Evolutionary conservation across 257 asterid species (phyloP), one percentile per base, ranked within the genome.

Genomic region (Voacanga thouarsii): DNA sequence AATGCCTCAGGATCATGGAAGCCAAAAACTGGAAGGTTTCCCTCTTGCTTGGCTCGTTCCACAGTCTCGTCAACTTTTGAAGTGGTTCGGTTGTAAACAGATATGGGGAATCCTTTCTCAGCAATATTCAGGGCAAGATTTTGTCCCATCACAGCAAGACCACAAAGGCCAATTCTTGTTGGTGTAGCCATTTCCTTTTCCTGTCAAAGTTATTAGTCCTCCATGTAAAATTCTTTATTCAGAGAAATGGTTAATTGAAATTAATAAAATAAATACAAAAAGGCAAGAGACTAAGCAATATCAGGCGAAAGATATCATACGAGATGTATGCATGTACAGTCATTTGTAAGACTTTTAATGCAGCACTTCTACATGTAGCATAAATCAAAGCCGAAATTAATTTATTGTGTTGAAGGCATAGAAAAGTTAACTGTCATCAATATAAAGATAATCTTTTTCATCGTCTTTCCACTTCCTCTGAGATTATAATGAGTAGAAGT

Each of bases 71-170:
- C 99, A 53, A 96, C 98, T 83, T 93, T 96, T 26, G 99, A 96
- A 11, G 98, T 89, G 43, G 97, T 93, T 39, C 99, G 89, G 49
- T 96, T 96, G 93, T 96, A 96, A 74, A 96, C 97, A 4, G 99
- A 96, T 73, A 96, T 96, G 21, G 97, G 97, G 72, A 95, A 95
- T 78, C 99, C 98, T 89, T 95, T 95, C 83, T 91, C 98, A 14
- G 99, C 99, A 55, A 95, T 95, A 90, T 95, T 95, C 77, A 95
- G 98, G 73, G 99, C 99, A 43, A 95, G 92, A 72, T 96, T 96
- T 83, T 96, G 99, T 21, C 99, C 98, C 97, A 96, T 96, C 68
- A 96, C 99, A 79, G 99, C 99, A 21, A 96, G 94, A 75, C 99
- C 99, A 78, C 97, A 97, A 63, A 96, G 99, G 71, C 99, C 99